phyloP scores from a whole-genome alignment of 2,329 filamentous ascomycete species.

The Alternaria brassicicola region DNA sequence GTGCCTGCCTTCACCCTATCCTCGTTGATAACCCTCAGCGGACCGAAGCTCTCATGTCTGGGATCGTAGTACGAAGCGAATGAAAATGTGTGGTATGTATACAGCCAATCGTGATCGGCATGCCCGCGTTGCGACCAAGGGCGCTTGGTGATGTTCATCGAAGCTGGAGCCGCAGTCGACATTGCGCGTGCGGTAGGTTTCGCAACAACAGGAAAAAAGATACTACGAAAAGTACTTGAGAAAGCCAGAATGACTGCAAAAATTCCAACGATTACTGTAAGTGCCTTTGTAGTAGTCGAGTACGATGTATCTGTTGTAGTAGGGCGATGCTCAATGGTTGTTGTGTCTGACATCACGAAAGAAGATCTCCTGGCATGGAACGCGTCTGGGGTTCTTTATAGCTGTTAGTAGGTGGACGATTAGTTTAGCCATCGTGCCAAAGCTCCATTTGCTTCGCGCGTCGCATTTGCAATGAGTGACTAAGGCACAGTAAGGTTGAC shows the following conservation, averaged over 20 bases:
- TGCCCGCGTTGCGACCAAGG: constrained; percentile 75
- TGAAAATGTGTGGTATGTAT: constrained; percentile 84
- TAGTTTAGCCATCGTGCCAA: constrained; percentile 33
- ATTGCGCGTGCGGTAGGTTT: constrained; percentile 46
- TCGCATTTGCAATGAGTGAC: constrained; percentile 45
- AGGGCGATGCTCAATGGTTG: constrained; percentile 23
- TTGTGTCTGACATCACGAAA: constrained; percentile 40
- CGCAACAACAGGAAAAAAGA: constrained; percentile 43
- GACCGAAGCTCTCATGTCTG: constrained; percentile 70
- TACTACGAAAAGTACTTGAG: constrained; percentile 48
- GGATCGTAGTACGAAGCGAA: constrained; percentile 77
- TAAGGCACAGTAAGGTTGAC: constrained; percentile 30
- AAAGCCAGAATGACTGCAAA: constrained; percentile 56
- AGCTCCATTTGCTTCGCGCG: constrained; percentile 27
- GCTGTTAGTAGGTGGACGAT: constrained; percentile 17
- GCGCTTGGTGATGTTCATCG: constrained; percentile 73
- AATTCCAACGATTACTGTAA: constrained; percentile 41
- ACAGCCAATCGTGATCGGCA: constrained; percentile 84
- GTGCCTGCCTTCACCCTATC: constrained; percentile 76
- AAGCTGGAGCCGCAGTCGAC: constrained; percentile 40
- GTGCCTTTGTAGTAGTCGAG: constrained; percentile 31
- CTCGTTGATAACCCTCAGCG: constrained; percentile 85
- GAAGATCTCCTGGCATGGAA: constrained; percentile 13
- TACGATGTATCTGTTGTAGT: constrained; percentile 20
- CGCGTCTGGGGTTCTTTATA: constrained; percentile 35